Evolutionary conservation across 2,329 filamentous ascomycete species (phyloP), one percentile per base, ranked within the genome.

Genomic region (Penicillium sp.): DNA sequence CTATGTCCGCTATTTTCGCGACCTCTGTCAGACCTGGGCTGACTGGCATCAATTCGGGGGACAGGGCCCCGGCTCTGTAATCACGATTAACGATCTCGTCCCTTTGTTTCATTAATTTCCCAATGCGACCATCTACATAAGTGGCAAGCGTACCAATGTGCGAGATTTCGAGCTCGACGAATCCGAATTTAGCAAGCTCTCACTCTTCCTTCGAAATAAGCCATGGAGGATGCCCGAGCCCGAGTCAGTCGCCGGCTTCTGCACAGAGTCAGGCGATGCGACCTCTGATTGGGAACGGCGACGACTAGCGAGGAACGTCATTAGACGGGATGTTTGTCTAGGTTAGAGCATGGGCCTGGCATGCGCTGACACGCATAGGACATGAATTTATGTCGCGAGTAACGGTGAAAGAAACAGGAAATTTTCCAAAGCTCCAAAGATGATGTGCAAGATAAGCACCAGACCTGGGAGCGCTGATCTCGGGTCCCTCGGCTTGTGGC

Each of bases 261-360:
- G 47, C 27, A 61, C 58, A 21, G 57, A 31, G 26, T 50, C 44
- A 42, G 39, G 19, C 35, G 60, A 39, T 23, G 58, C 43, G 39
- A 55, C 58, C 25, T 64, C 64, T 19, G 69, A 64, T 25, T 65
- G 43, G 26, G 68, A 67, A 53, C 68, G 69, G 33, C 66, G 69
- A 50, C 68, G 68, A 29, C 69, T 65, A 27, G 71, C 65, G 42
- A 69, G 59, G 48, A 65, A 69, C 31, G 63, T 61, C 69, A 72
- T 69, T 27, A 27, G 16, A 53, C 23, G 39, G 21, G 19, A 16
- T 31, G 19, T 8, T 37, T 26, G 47, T 48, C 19, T 23, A 21
- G 19, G 16, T 11, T 47, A 47, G 16, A 3, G 5, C 39, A 42
- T 42, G 19, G 23, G 39, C 11, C 19, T 11, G 19, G 39, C 10